These are phyloP conservation scores for Beauveria australis DNA, from an alignment of 2,329 filamentous ascomycete genomes.

Conservation along the genomic window DNA sequence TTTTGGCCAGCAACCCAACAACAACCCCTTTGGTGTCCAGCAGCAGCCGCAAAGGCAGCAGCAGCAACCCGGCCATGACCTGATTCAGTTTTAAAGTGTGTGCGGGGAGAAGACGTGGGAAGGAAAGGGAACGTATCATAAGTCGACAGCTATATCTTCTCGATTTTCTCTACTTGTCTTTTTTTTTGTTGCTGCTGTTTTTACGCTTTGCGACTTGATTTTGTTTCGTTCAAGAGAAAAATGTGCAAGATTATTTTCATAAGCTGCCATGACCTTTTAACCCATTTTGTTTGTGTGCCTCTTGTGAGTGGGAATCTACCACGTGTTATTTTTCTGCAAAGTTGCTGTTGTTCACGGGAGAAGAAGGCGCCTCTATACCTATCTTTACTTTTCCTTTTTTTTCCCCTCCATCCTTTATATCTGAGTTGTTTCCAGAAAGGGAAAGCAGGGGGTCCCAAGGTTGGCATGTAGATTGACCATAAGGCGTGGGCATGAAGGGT, in stretches of 20 bases:
- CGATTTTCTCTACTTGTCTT: not conserved
- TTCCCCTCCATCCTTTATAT: not conserved
- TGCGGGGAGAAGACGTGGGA: not conserved
- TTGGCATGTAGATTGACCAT: not conserved
- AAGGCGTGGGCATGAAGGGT: not conserved
- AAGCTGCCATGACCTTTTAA: not conserved
- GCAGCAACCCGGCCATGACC: conserved; percentile 44
- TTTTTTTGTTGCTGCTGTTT: not conserved
- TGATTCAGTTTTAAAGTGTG: conserved; percentile 57
- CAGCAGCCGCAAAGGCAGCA: conserved; percentile 38
- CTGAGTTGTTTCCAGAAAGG: no score
- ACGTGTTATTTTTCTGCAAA: not conserved
- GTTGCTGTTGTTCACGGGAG: not conserved
- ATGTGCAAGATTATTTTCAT: not conserved
- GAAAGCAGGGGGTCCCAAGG: no score
- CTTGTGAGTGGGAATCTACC: not conserved
- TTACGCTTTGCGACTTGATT: not conserved
- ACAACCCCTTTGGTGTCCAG: conserved; percentile 51
- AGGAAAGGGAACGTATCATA: not conserved
- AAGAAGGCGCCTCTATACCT: not conserved
- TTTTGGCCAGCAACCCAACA: conserved; percentile 38
- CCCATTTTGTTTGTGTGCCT: not conserved
- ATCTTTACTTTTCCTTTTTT: not conserved
- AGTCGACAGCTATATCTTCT: conserved; percentile 8
- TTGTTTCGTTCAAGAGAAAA: not conserved